Conservation (phyloP, 2,329 filamentous ascomycete genomes). For the Stenocarpella maydis region DNA sequence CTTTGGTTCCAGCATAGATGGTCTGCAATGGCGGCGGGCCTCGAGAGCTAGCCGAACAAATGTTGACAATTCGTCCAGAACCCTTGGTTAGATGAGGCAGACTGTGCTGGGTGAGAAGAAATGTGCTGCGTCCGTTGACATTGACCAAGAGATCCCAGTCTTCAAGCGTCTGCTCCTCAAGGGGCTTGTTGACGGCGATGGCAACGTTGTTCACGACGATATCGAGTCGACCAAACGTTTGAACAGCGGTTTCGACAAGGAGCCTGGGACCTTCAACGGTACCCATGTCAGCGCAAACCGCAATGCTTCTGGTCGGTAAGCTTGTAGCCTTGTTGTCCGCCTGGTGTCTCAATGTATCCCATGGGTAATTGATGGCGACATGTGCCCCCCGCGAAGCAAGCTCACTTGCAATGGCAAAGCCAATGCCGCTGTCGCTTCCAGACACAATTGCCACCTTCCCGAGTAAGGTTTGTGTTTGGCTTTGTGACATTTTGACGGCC, state of each 20-base stretch:
- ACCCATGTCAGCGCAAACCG: conserved; percentile 65
- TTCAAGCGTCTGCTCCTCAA: conserved; percentile 8
- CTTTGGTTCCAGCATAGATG: conserved; percentile 33
- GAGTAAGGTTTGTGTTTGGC: no score
- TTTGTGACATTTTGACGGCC: no score
- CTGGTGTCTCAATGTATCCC: not conserved
- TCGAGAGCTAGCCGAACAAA: conserved; percentile 28
- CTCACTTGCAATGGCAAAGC: conserved; percentile 21
- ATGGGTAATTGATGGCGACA: conserved; percentile 16
- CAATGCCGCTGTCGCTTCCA: not conserved
- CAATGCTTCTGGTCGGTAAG: conserved; percentile 56
- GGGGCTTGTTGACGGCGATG: not conserved
- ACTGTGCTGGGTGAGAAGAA: conserved; percentile 19
- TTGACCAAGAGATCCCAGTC: conserved; percentile 13
- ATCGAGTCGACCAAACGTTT: conserved; percentile 6
- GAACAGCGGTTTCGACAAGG: conserved; percentile 25
- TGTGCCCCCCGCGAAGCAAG: conserved; percentile 18
- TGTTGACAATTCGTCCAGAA: conserved; percentile 35
- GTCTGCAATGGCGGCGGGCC: conserved; percentile 24
- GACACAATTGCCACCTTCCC: not conserved
- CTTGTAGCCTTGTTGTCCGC: conserved; percentile 42
- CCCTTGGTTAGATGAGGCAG: conserved; percentile 7
- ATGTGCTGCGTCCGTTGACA: conserved; percentile 20
- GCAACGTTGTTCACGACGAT: conserved; percentile 23
- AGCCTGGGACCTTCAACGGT: conserved; percentile 61